Base-by-base conservation (phyloP, 2,329 filamentous ascomycete genomes). In the Chaetomium sp. region DNA sequence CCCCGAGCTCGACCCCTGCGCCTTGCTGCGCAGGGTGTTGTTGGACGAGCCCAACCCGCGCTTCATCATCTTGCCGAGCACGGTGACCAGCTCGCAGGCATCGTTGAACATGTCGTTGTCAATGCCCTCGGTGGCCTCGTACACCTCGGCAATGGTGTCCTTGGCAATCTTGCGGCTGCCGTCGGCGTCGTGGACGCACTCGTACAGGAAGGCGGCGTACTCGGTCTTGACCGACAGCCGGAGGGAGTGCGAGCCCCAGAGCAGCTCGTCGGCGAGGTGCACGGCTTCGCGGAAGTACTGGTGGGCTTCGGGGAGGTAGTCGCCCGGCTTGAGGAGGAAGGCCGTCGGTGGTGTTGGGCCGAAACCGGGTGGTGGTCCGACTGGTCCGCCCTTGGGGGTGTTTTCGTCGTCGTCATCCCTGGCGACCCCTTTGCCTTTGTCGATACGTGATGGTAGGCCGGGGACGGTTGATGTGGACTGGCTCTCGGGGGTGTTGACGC, bases 21-120 rank as follows among this genome's bases (percentile, higher is more conserved):
- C 68, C 55, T 70, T 74, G 51, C 64, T 69, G 55, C 64, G 56
- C 11, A 64, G 59, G 4, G 70, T 69, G 33, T 70, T 70, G 56
- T 63, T 71, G 9, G 47, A 49, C 7, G 64, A 63, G 2, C 71
- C 74, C 3, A 84, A 68, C 1, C 87, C 87, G 49, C 90, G 81
- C 72, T 88, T 91, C 80, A 91, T 89, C 85, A 96, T 94, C 66
- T 86, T 89, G 6, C 89, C 90, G 1, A 97, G 71, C 0, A 94
- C 85, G 1, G 88, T 87, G 7, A 97, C 91, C 10, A 96, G 79
- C 65, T 92, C 88, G 56, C 90, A 91, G 0, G 91, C 90, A 69
- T 97, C 94, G 61, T 88, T 84, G 68, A 96, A 99, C 76, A 94
- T 95, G 62, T 95, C 90, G 66, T 97, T 91, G 57, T 95, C 89